Base-by-base conservation (phyloP, 148 eudicot genomes). In the Salicornia ramosissima region DNA sequence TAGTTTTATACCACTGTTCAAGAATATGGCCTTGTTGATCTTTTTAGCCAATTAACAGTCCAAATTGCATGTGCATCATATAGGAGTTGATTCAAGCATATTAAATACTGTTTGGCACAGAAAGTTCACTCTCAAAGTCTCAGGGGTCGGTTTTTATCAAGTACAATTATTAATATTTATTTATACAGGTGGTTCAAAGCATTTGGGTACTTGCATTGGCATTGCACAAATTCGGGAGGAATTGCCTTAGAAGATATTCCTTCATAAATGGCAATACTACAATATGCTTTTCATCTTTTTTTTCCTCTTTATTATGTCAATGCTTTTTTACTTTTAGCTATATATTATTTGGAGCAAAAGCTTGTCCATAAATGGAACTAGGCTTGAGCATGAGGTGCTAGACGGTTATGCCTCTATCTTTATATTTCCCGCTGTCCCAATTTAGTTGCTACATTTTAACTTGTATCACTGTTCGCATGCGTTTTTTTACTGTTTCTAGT, bases 201-300 rank as follows among this genome's bases (percentile, higher is more conserved):
- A 74, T 66, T 47, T 57, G n/a, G 71, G 45, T 57, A 66, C 59
- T 55, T 46, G 5, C 30, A 13, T 58, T 56, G 9, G 59, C 58
- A 74, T 33, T 47, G 19, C 58, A 56, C 47, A 33, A 60, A 33
- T 47, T 46, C 58, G 50, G 50, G 34, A 57, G 57, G 22, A 26
- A 26, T 28, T 52, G 60, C 68, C 39, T 63, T 36, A 26, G 21
- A 33, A 52, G 47, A 39, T 55, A 55, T 55, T 69, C 64, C 46
- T 49, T 53, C 34, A 21, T 53, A 51, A 36, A 46, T 56, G 42
- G 67, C 66, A 71, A 33, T 67, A 62, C 33, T 71, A 25, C 39
- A 36, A 62, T 71, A 71, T 60, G 58, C 22, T 47, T n/a, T 30
- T 30, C 22, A 24, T 12, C 36, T 16, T 57, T 26, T n/a, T n/a